phyloP scores from a whole-genome alignment of 495 filamentous ascomycete genomes.

The Bacidia rubella region DNA sequence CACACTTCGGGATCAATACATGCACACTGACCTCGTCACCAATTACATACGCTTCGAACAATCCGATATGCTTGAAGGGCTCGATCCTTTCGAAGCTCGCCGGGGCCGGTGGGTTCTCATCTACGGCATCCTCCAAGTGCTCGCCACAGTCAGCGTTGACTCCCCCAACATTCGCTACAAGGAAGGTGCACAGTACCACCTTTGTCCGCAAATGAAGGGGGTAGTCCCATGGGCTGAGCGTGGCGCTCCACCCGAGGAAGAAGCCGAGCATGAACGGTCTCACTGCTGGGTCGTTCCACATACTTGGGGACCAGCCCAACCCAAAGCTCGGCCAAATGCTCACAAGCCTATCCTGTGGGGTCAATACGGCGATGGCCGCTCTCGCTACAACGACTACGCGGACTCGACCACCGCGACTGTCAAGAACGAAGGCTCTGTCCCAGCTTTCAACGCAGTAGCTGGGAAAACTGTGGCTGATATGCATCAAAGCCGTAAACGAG shows the following conservation, averaged over 20 bases:
- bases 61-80: conserved; percentile 29
- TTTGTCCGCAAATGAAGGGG: conserved; percentile 44
- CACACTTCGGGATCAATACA: conserved; percentile 28
- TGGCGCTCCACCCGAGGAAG: conserved; percentile 27
- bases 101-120: conserved; percentile 61
- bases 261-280: conserved; percentile 42
- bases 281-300: conserved; percentile 46
- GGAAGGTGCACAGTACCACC: conserved; percentile 49
- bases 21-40: conserved; percentile 46
- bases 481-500: conserved; percentile 13
- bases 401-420: conserved; percentile 9
- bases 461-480: conserved; percentile 6
- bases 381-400: conserved; percentile 5
- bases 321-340: conserved; percentile 17
- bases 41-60: conserved; percentile 53
- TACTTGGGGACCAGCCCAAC: conserved; percentile 29
- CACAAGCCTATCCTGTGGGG: conserved; percentile 22
- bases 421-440: not conserved
- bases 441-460: not conserved
- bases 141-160: conserved; percentile 56
- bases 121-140: conserved; percentile 56
- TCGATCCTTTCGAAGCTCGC: conserved; percentile 45
- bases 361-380: conserved; percentile 19
- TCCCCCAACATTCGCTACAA: conserved; percentile 44
- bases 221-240: conserved; percentile 42